phyloP scores from a whole-genome alignment of 352 stramenopile species.

The Pythium insidiosum region DNA sequence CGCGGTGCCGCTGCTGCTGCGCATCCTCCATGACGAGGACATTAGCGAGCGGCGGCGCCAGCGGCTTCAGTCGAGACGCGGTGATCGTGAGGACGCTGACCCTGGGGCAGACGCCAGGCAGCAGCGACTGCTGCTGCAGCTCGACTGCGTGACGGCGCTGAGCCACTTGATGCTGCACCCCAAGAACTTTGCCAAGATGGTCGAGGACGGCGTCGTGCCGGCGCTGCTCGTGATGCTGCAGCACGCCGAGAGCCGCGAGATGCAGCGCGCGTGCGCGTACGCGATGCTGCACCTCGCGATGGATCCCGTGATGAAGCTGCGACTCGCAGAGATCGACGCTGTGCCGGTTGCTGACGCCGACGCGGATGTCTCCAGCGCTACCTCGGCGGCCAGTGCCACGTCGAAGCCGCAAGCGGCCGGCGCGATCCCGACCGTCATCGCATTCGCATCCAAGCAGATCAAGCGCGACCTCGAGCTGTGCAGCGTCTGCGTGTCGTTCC shows the following conservation, averaged over 20 bases:
- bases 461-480: slow-evolving; percentile 57
- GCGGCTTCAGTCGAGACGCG: too few relatives aligned
- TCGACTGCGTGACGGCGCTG: slow-evolving; percentile 74
- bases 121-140: slow-evolving; percentile 40
- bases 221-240: slow-evolving; percentile 47
- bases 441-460: slow-evolving; percentile 49
- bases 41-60: too few relatives aligned
- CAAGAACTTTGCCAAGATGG: slow-evolving; percentile 67
- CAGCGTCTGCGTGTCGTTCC: slow-evolving; percentile 53
- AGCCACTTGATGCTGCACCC: slow-evolving; percentile 80
- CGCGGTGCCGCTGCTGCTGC: slow-evolving; percentile 42
- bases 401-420: slow-evolving; percentile 21
- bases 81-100: slow-evolving; percentile 3
- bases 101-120: not conserved
- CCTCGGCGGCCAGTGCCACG: not conserved
- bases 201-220: slow-evolving; percentile 73
- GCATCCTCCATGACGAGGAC: slow-evolving; percentile 26
- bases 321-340: slow-evolving; percentile 29
- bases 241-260: slow-evolving; percentile 39
- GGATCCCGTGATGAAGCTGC: slow-evolving; percentile 62
- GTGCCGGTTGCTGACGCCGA: slow-evolving; percentile 6
- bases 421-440: slow-evolving; percentile 59
- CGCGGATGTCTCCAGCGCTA: not conserved
- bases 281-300: slow-evolving; percentile 70
- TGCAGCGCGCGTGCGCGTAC: slow-evolving; percentile 71